Conservation (phyloP, 139 green algal species). For the Chlamydomonas applanata region DNA sequence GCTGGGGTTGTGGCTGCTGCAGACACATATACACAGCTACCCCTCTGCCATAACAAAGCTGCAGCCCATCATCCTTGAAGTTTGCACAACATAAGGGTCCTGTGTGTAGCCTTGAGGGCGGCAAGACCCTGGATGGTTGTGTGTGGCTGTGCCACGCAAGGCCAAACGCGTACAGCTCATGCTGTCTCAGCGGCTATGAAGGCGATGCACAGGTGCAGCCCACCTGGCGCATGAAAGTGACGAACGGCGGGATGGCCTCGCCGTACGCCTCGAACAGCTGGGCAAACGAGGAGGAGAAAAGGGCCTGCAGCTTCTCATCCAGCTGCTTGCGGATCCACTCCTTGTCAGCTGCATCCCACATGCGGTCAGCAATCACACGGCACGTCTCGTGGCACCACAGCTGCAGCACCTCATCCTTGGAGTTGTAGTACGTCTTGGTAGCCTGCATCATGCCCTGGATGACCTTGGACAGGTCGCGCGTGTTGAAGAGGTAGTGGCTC, state of each 20-base stretch:
- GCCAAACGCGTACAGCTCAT: too few relatives aligned
- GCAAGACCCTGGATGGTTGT: too few relatives aligned
- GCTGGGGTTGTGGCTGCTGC: too few relatives aligned
- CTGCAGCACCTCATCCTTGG: constrained; percentile 75
- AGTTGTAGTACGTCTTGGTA: constrained; percentile 77
- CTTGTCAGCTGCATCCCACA: constrained; percentile 58
- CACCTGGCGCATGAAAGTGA: constrained; percentile 74
- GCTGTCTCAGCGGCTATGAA: too few relatives aligned
- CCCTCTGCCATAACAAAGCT: too few relatives aligned
- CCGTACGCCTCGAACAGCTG: constrained; percentile 61
- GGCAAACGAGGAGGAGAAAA: constrained; percentile 55
- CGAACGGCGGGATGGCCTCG: constrained; percentile 65
- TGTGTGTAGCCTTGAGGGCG: too few relatives aligned
- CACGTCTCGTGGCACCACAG: constrained; percentile 83
- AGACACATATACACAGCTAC: too few relatives aligned
- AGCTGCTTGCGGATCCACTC: constrained; percentile 69
- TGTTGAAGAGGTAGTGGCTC: constrained; percentile 88
- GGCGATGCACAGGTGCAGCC: neutral
- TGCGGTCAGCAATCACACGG: constrained; percentile 78
- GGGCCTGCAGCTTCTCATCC: constrained; percentile 58
- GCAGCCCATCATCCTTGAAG: too few relatives aligned
- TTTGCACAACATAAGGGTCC: too few relatives aligned
- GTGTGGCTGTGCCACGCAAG: too few relatives aligned
- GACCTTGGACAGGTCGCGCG: constrained; percentile 78
- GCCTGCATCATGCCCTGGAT: constrained; percentile 74